phyloP scores from a whole-genome alignment of 352 stramenopile genomes.

The Globisporangium megalacanthum region DNA sequence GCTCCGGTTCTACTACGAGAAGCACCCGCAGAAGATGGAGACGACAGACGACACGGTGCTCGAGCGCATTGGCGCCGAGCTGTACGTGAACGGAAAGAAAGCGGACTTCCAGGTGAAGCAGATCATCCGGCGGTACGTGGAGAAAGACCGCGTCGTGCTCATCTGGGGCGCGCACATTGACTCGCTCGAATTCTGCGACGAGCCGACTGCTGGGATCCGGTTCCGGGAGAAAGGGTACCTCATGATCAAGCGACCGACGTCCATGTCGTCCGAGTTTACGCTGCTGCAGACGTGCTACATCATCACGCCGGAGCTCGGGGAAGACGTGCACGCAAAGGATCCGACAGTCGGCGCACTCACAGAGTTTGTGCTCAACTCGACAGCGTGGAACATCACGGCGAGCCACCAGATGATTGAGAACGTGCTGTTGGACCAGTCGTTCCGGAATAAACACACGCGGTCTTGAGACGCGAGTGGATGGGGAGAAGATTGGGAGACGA shows the following conservation, averaged over 20 bases:
- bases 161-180: constrained; percentile 53
- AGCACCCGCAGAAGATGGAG: constrained; percentile 24
- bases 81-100: constrained; percentile 38
- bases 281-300: constrained; percentile 54
- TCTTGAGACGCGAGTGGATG: neutral
- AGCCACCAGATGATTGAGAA: constrained; percentile 18
- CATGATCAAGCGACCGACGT: constrained; percentile 32
- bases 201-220: constrained; percentile 30
- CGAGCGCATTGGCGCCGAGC: constrained; percentile 48
- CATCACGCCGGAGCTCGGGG: constrained; percentile 39
- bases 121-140: constrained; percentile 39
- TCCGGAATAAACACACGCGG: constrained; percentile 3
- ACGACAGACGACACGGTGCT: constrained; percentile 48
- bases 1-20: constrained; percentile 25
- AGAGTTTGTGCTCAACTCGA: constrained; percentile 13
- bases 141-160: constrained; percentile 41
- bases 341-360: constrained; percentile 7
- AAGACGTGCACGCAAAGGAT: constrained; percentile 1
- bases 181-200: constrained; percentile 39
- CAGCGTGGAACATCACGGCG: constrained; percentile 4
- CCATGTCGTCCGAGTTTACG: constrained; percentile 28
- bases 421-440: constrained; percentile 4
- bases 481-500: neutral
- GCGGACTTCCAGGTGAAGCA: constrained; percentile 52
- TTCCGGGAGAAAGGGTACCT: constrained; percentile 58